Percentiles rank a stretch among this genome's conserved stretches.
Evolutionary conservation across 2,329 filamentous ascomycete genomes (phyloP).

Genomic region (Xylaria sp.): DNA sequence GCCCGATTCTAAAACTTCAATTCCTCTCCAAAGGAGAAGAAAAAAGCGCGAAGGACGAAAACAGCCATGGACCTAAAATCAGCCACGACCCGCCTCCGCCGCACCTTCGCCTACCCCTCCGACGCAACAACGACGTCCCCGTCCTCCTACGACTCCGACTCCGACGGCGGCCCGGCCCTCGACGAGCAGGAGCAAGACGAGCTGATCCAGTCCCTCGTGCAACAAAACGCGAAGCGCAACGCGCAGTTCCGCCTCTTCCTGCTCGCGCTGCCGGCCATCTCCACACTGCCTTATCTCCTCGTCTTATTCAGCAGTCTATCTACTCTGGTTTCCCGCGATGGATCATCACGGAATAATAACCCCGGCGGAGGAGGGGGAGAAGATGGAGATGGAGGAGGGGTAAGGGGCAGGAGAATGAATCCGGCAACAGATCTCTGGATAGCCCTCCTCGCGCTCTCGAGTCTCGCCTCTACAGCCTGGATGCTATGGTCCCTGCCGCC

Average conservation of each 20-base stretch:
- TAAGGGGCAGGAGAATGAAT: neutral
- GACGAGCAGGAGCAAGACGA: slow-evolving; percentile 70
- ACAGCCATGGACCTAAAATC: slow-evolving; percentile 42
- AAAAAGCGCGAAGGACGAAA: neutral
- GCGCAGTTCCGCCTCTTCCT: slow-evolving; percentile 68
- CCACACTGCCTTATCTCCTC: slow-evolving; percentile 66
- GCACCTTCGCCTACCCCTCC: slow-evolving; percentile 79
- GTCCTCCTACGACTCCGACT: slow-evolving; percentile 60
- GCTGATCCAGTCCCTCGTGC: slow-evolving; percentile 66
- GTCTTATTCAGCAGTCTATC: slow-evolving; percentile 52
- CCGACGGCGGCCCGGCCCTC: slow-evolving; percentile 55
- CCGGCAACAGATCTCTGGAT: slow-evolving; percentile 52
- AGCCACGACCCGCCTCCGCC: slow-evolving; percentile 72
- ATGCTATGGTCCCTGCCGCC: slow-evolving; percentile 68
- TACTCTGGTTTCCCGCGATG: neutral
- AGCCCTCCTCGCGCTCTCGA: slow-evolving; percentile 69
- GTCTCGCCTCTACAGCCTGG: slow-evolving; percentile 71
- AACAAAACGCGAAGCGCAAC: slow-evolving; percentile 68
- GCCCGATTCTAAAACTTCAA: too few relatives aligned
- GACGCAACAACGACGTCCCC: slow-evolving; percentile 55
- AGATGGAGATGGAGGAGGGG: neutral
- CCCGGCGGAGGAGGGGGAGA: neutral
- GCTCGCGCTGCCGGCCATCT: slow-evolving; percentile 68
- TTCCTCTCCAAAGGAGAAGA: too few relatives aligned
- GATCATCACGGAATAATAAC: neutral